Base-by-base conservation (phyloP, 73 alveolate genomes). In the Paramecium sonneborni region DNA sequence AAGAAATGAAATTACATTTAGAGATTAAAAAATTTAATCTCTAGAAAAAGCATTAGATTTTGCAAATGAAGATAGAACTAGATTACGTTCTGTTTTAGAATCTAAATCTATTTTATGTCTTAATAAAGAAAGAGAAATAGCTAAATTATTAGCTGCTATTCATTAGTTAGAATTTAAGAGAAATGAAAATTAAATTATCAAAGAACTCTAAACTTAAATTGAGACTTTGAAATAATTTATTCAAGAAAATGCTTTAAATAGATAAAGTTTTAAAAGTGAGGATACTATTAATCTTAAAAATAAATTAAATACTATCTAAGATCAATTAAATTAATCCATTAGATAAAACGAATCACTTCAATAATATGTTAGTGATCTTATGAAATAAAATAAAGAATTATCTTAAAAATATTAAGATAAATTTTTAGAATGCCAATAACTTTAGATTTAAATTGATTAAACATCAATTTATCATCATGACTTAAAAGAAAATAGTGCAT, bases 51-150 rank as follows among this genome's bases (percentile, higher is more conserved):
- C 69, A 1, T 44, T 79, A 43, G 90, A 79, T 20, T 23, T 44
- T 18, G 44, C 90, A 10, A 79, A 79, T 79, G 70, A 79, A 24
- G 90, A 79, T 79, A 39, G 90, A 43, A 44, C 8, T 0, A 6
- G 72, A 79, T 79, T 79, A 34, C 46, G 90, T 5, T 38, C 44
- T 10, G 76, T 26, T 26, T 24, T 79, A 79, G 90, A 79, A 43
- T 79, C 39, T 7, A 79, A 79, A 44, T 30, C 69, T 0, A 44
- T 44, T 43, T 24, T 23, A 79, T 79, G 90, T 44, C 55, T 44
- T 1, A 79, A 79, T 46, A 79, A 79, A 12, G 90, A 79, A 46
- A 79, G 90, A 24, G 90, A 79, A 79, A 79, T 79, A 41, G 90
- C 72, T 20, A 43, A 79, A 44, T 79, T 79, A 43, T 43, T 79